Evolutionary conservation across 352 stramenopile species (phyloP).

Genomic region (Ophiocytium majus): DNA sequence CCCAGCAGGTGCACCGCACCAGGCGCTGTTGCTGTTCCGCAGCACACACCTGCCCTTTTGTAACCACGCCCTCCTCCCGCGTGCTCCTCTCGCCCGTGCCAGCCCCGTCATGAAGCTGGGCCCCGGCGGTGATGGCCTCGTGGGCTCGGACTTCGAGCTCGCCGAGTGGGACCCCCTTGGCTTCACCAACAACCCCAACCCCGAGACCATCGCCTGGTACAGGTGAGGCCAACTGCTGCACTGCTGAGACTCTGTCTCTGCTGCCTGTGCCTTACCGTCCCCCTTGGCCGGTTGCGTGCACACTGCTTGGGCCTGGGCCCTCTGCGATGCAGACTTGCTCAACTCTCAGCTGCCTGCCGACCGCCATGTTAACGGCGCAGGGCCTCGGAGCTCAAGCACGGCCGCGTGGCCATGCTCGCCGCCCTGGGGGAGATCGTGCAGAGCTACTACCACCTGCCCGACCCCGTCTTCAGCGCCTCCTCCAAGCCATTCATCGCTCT

Average conservation of each 20-base stretch:
- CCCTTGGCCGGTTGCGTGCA: not conserved
- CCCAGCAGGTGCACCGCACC: not conserved
- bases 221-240: conserved; percentile 22
- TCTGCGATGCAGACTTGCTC: no score
- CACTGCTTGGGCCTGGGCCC: not conserved
- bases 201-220: conserved; percentile 40
- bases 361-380: no score
- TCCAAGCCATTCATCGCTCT: conserved; percentile 42
- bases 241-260: conserved; percentile 10
- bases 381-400: conserved; percentile 47
- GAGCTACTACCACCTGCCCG: conserved; percentile 37
- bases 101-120: conserved; percentile 42
- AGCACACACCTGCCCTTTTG: no score
- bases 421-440: conserved; percentile 44
- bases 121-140: conserved; percentile 29
- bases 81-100: no score
- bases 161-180: conserved; percentile 48
- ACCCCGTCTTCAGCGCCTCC: conserved; percentile 41
- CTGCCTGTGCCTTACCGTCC: not conserved
- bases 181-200: conserved; percentile 47
- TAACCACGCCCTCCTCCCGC: no score
- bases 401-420: conserved; percentile 46
- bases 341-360: no score
- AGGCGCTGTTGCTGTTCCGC: not conserved
- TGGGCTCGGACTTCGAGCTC: conserved; percentile 50